Evolutionary conservation across 352 stramenopile genomes (phyloP).

Genomic region (Pythium folliculosum): DNA sequence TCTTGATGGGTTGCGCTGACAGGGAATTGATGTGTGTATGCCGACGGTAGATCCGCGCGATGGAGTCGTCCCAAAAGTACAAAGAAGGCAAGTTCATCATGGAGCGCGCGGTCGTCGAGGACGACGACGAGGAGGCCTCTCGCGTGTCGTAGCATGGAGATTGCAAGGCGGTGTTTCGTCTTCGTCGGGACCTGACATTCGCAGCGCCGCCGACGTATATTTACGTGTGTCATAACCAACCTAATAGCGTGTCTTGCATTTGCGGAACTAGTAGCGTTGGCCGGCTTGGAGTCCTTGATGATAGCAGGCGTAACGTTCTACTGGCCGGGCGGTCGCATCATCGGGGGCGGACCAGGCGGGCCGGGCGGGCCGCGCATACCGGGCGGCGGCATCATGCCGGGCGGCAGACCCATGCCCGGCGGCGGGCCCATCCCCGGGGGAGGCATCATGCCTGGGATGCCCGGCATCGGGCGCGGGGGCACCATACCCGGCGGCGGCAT

Average conservation of each 20-base stretch:
- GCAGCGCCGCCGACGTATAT: constrained; percentile 12
- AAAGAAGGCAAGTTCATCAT: constrained; percentile 88
- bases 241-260: too few relatives aligned
- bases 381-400: constrained; percentile 75
- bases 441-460: constrained; percentile 76
- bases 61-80: constrained; percentile 83
- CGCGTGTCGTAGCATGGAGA: neutral
- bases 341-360: constrained; percentile 51
- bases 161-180: too few relatives aligned
- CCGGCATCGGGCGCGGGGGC: constrained; percentile 44
- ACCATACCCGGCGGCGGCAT: constrained; percentile 68
- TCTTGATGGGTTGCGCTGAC: too few relatives aligned
- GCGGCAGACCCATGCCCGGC: constrained; percentile 50
- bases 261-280: too few relatives aligned
- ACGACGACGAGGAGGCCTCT: constrained; percentile 55
- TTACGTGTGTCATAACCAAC: constrained; percentile 5
- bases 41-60: constrained; percentile 60
- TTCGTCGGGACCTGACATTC: too few relatives aligned
- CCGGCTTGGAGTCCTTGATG: neutral
- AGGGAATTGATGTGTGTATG: too few relatives aligned
- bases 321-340: constrained; percentile 78
- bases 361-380: constrained; percentile 54
- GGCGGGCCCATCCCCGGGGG: constrained; percentile 59
- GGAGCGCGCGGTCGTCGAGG: constrained; percentile 71
- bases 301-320: constrained; percentile 33